Base-by-base conservation (phyloP, 306 rosid genomes). In the Quercus glauca region DNA sequence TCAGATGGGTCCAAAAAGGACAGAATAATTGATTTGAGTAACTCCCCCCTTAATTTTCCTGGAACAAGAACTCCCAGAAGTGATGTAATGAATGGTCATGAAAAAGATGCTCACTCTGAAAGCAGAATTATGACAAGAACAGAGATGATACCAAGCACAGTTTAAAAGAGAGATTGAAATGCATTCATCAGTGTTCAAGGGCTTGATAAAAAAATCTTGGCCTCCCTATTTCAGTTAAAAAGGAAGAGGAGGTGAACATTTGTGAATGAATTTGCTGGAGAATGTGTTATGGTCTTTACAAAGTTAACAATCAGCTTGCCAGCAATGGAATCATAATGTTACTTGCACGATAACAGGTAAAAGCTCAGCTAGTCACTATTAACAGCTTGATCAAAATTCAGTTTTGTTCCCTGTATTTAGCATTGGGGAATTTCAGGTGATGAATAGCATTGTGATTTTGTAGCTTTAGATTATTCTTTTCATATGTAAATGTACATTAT, bases 131-230 rank as follows among this genome's bases (percentile, higher is more conserved):
- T 87, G 76, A 80, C 79, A 3, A 87, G 91, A 88, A 82, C 89
- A 53, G 89, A 96, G 92, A 93, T 91, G 81, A 74, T 93, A 85
- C 83, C 89, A 2, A 85, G 87, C 80, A 76, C 89, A 78, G 91
- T 88, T 88, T 91, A 90, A 81, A 81, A 78, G 74, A 78, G 69
- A 78, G 70, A 76, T 71, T 78, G 82, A 76, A 73, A 53, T 45
- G 26, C 73, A 80, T 84, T 73, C 79, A 69, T 78, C 75, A 49
- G 65, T 79, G 86, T 77, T 55, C 69, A 35, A 45, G 67, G 69
- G 76, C 64, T 73, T 65, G 26, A 82, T 51, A 77, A 77, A 77
- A 77, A 20, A 49, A 15, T 37, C 69, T 25, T 45, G 29, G 8
- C 33, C 75, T 68, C 78, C 83, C 84, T 75, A 72, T 77, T 79